Evolutionary conservation across 2,329 filamentous ascomycete species (phyloP), one percentile per base, ranked within the genome.

Genomic region (Penicillium paneum): DNA sequence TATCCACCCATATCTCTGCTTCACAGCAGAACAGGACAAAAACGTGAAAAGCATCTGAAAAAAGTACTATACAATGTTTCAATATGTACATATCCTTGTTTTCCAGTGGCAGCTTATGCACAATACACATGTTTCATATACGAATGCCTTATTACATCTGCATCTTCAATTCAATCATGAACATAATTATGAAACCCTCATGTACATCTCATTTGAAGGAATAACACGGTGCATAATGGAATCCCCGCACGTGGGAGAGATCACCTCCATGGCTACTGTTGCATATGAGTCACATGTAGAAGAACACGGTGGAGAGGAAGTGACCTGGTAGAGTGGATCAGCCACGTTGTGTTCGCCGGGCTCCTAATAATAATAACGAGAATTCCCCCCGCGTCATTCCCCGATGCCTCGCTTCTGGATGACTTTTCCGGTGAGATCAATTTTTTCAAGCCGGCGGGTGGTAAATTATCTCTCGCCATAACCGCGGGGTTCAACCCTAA

Each of bases 171-270:
- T 21, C 41, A n/a, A n/a, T 24, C 13, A 43, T 29, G n/a, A 24
- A 32, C 28, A 21, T 32, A 32, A n/a, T 13, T 19, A 32, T 31
- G 24, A 42, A 29, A 49, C 36, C 32, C 4, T 2, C 38, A 13
- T 28, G 41, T 41, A 21, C 40, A 38, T 26, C 10, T 21, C 28
- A 15, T 21, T 34, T 29, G 17, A 44, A 26, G 21, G 28, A 44
- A 34, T 49, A 31, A 41, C 43, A 8, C 17, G 31, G 50, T 42
- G 35, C 50, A 52, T 48, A 48, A 28, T 52, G 19, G 26, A 48
- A 49, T 24, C 26, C 24, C 24, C 32, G 26, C 40, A 51, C 12
- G 32, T 36, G 40, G 49, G 28, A 45, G 31, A 32, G 28, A 45
- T 24, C 4, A 24, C 21, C 21, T 24, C 21, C 21, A 24, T 1